These are phyloP conservation scores for Cucurbita argyrosperma DNA, from an alignment of 306 rosid genomes.

Conservation along the genomic window DNA sequence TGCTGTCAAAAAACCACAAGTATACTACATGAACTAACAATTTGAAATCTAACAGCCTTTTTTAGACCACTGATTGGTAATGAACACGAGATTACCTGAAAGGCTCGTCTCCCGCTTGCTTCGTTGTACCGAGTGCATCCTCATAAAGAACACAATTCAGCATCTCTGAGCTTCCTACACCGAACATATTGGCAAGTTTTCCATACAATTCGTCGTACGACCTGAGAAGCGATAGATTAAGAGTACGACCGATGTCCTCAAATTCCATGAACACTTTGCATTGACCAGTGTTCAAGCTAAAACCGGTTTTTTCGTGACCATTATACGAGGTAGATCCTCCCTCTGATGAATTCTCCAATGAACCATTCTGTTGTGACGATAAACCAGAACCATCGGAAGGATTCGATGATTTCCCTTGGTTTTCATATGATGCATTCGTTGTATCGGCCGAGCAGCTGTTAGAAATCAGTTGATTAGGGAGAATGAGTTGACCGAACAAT, in stretches of 20 bases:
- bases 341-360: conserved; percentile 51
- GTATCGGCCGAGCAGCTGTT: conserved; percentile 37
- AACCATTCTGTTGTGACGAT: conserved; percentile 29
- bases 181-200: conserved; percentile 33
- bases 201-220: conserved; percentile 27
- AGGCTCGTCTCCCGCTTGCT: conserved; percentile 21
- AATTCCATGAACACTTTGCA: conserved; percentile 29
- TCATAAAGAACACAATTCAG: conserved; percentile 22
- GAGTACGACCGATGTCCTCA: conserved; percentile 20
- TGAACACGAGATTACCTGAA: conserved; percentile 21
- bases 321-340: conserved; percentile 64
- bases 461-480: conserved; percentile 36
- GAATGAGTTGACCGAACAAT: conserved; percentile 72
- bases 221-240: conserved; percentile 19
- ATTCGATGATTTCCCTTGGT: conserved; percentile 36
- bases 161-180: conserved; percentile 19
- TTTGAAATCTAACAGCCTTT: background rate
- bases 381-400: conserved; percentile 46
- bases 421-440: conserved; percentile 29
- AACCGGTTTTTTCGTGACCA: conserved; percentile 33
- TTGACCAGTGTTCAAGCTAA: conserved; percentile 27
- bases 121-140: conserved; percentile 22
- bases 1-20: conserved; percentile 24
- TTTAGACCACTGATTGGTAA: background rate
- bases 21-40: background rate